A percentile compares a stretch with the other conserved stretches of the same genome.
phyloP scores from a whole-genome alignment of 768 basidiomycete species.

The Phaeotremella skinneri region DNA sequence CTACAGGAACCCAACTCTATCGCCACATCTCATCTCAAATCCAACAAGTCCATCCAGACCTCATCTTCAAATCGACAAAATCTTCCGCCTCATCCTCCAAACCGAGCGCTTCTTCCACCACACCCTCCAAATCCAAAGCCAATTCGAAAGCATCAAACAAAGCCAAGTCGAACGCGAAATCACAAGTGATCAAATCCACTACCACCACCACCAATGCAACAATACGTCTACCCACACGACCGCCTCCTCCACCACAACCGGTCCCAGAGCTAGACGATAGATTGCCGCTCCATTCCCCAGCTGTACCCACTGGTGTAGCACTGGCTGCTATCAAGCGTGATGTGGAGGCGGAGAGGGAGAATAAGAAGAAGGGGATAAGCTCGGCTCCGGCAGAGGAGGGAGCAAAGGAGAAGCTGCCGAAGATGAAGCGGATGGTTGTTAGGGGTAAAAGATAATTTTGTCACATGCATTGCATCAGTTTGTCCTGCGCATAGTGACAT shows the following conservation, averaged over 20 bases:
- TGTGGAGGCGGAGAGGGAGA: conserved; percentile 61
- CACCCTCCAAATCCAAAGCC: conserved; percentile 5
- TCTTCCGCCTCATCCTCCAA: conserved; percentile 15
- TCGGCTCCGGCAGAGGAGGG: conserved; percentile 21
- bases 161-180: conserved; percentile 22
- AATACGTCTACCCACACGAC: conserved; percentile 56
- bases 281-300: conserved; percentile 76
- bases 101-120: conserved; percentile 4
- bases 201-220: conserved; percentile 56
- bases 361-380: conserved; percentile 52
- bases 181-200: conserved; percentile 52
- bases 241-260: conserved; percentile 75
- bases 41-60: conserved; percentile 34
- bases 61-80: conserved; percentile 60
- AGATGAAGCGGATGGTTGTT: conserved; percentile 51
- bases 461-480: not conserved
- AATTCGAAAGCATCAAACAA: conserved; percentile 15
- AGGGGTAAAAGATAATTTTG: conserved; percentile 45
- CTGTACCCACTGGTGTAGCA: conserved; percentile 70
- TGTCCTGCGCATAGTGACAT: not conserved
- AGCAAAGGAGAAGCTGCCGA: conserved; percentile 35
- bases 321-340: conserved; percentile 83
- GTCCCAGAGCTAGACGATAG: conserved; percentile 69
- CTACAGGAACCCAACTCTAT: not conserved
- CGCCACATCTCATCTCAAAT: not conserved